phyloP scores from a whole-genome alignment of 441 rosid genomes.

The Corymbia citriodora region DNA sequence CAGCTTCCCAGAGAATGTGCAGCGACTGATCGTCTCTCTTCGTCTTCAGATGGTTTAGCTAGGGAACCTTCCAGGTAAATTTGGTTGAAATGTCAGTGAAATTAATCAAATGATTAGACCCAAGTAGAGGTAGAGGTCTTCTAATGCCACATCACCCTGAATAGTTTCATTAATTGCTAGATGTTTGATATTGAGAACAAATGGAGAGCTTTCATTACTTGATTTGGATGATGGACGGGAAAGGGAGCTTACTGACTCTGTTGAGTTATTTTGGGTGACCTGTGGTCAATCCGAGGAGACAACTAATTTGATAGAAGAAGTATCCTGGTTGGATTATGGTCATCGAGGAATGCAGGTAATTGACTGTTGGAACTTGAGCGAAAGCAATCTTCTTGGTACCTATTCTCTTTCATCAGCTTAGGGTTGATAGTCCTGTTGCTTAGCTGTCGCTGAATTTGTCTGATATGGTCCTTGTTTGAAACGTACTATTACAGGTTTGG shows the following conservation, averaged over 20 bases:
- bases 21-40: conserved; percentile 35
- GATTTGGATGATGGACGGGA: conserved; percentile 99
- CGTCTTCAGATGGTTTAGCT: conserved; percentile 41
- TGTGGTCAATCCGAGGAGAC: conserved; percentile 94
- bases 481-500: conserved; percentile 87
- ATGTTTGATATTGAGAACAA: conserved; percentile 88
- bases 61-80: conserved; percentile 88
- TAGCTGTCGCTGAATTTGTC: conserved; percentile 21
- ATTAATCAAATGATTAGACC: background rate
- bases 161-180: conserved; percentile 31
- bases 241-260: conserved; percentile 94
- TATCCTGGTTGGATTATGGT: conserved; percentile 98
- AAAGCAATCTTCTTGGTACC: background rate
- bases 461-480: conserved; percentile 45
- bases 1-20: conserved; percentile 56
- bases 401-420: background rate
- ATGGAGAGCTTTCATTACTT: conserved; percentile 95
- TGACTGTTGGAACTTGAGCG: conserved; percentile 9
- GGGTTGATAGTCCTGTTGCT: background rate
- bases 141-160: conserved; percentile 20
- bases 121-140: background rate
- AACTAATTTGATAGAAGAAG: conserved; percentile 87
- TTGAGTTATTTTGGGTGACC: conserved; percentile 98
- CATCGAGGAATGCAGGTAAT: conserved; percentile 99
- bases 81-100: conserved; percentile 9